Conservation (phyloP, 2,329 filamentous ascomycete species). For the Phialophora verrucosa region DNA sequence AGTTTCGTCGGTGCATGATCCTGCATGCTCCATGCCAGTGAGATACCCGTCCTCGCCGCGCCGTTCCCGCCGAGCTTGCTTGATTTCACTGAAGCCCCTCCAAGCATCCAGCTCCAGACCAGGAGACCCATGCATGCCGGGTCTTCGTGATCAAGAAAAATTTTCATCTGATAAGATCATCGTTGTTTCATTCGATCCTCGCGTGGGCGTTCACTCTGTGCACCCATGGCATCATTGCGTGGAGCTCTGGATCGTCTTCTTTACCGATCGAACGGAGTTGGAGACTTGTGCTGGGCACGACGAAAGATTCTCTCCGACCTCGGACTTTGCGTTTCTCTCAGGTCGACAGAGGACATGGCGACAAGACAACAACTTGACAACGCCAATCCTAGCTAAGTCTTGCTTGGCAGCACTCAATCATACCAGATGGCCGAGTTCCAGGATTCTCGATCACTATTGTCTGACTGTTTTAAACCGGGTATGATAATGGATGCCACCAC, state of each 20-base stretch:
- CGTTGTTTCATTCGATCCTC: not conserved
- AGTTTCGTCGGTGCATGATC: too few relatives aligned
- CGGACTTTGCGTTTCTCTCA: not conserved
- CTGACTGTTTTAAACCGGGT: too few relatives aligned
- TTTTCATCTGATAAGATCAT: conserved; percentile 36
- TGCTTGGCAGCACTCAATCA: too few relatives aligned
- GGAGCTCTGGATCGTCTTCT: not conserved
- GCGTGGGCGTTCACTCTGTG: not conserved
- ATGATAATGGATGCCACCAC: too few relatives aligned
- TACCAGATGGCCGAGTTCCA: too few relatives aligned
- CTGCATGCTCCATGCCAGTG: too few relatives aligned
- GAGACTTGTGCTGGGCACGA: too few relatives aligned
- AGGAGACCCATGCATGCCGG: not conserved
- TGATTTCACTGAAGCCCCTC: not conserved
- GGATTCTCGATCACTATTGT: too few relatives aligned
- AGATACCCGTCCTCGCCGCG: too few relatives aligned
- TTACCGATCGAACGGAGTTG: not conserved
- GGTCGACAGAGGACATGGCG: not conserved
- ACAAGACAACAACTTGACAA: not conserved
- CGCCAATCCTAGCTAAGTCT: too few relatives aligned
- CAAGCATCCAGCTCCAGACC: not conserved
- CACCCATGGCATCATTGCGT: not conserved
- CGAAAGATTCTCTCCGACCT: not conserved
- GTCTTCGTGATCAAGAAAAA: conserved; percentile 20
- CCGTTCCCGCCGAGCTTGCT: conserved; percentile 6